Evolutionary conservation across 495 filamentous ascomycete species (phyloP).

Genomic region (Pseudevernia furfuracea): DNA sequence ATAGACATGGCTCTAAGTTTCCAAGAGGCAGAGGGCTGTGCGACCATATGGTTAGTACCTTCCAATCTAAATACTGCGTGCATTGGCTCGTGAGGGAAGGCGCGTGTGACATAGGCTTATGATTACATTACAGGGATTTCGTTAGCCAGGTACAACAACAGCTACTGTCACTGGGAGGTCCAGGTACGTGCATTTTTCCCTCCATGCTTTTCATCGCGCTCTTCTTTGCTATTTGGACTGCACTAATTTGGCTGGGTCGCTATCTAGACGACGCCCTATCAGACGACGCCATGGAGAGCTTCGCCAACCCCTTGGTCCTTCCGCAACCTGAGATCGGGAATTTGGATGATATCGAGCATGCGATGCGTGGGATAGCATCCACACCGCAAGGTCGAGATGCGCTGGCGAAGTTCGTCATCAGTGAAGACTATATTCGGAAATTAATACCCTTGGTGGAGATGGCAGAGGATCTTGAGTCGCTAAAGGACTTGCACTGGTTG

Average conservation of each 20-base stretch:
- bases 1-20: conserved; percentile 98
- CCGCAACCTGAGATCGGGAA: conserved; percentile 72
- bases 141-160: conserved; percentile 76
- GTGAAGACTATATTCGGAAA: conserved; percentile 79
- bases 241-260: conserved; percentile 26
- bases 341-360: conserved; percentile 71
- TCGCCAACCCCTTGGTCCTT: conserved; percentile 58
- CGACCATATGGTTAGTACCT: conserved; percentile 63
- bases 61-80: conserved; percentile 30
- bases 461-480: conserved; percentile 85
- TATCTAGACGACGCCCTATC: conserved; percentile 71
- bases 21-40: conserved; percentile 93
- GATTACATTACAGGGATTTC: conserved; percentile 59
- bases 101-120: conserved; percentile 7
- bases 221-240: conserved; percentile 17
- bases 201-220: neutral
- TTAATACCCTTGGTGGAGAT: conserved; percentile 74
- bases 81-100: conserved; percentile 8
- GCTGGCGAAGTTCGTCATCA: conserved; percentile 79
- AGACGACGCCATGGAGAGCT: conserved; percentile 70
- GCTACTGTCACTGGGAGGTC: conserved; percentile 44
- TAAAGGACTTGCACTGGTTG: conserved; percentile 75
- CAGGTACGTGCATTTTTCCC: conserved; percentile 25
- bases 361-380: conserved; percentile 67
- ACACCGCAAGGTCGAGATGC: conserved; percentile 74